These are phyloP conservation scores for Amaranthus cruentus DNA, from an alignment of 148 eudicot species.

Conservation along the genomic window DNA sequence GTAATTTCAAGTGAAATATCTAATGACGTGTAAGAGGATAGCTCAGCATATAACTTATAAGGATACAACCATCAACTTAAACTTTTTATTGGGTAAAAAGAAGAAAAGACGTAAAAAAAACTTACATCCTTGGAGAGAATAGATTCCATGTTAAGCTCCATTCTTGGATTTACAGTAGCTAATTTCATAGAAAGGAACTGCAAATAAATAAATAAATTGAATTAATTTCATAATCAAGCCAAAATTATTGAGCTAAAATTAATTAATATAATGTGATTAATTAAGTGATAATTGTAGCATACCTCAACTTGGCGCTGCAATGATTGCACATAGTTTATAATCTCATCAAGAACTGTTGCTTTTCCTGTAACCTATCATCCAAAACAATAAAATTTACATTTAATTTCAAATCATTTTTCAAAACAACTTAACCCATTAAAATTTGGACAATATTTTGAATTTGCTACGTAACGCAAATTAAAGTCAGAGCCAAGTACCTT, in stretches of 20 bases:
- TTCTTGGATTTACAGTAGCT: constrained; percentile 65
- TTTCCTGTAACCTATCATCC: constrained; percentile 68
- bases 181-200: constrained; percentile 91
- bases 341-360: constrained; percentile 92
- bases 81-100: not conserved
- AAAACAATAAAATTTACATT: constrained; percentile 12
- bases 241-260: not conserved
- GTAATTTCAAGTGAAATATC: too few species aligned
- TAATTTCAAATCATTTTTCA: constrained; percentile 5
- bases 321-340: constrained; percentile 92
- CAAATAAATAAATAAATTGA: constrained; percentile 3
- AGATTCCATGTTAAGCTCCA: constrained; percentile 66
- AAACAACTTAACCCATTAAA: not conserved
- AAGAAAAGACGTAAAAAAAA: not conserved
- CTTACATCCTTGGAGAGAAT: constrained; percentile 85
- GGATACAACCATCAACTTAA: too few species aligned
- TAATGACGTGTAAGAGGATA: too few species aligned
- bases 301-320: constrained; percentile 95
- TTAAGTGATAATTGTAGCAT: constrained; percentile 3
- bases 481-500: constrained; percentile 40
- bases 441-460: not conserved
- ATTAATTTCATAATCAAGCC: not conserved
- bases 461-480: not conserved
- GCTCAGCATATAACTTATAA: too few species aligned
- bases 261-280: not conserved